These are phyloP conservation scores for Salmacisia buchloeana DNA, from an alignment of 1,284 basidiomycete species.

Conservation along the genomic window DNA sequence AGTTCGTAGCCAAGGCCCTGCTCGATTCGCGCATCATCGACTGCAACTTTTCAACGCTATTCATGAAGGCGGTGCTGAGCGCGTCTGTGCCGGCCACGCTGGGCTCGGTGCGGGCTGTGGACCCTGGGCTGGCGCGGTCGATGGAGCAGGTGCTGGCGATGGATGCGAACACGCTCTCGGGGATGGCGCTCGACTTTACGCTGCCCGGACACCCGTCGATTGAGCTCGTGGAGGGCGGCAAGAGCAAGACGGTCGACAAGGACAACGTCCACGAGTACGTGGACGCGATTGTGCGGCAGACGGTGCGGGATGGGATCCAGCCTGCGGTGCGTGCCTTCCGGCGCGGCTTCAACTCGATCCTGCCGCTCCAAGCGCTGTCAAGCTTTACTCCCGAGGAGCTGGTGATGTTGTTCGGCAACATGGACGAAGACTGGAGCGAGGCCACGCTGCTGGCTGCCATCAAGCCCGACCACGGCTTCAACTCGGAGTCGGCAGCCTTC, in stretches of 20 bases:
- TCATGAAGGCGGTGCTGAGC: constrained; percentile 79
- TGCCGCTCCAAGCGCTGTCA: constrained; percentile 80
- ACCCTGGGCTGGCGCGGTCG: constrained; percentile 76
- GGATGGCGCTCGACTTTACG: constrained; percentile 89
- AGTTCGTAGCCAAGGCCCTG: constrained; percentile 96
- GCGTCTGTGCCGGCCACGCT: constrained; percentile 76
- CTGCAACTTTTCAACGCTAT: constrained; percentile 83
- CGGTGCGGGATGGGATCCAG: constrained; percentile 43
- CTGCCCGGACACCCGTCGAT: constrained; percentile 84
- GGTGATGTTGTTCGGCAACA: constrained; percentile 85
- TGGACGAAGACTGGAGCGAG: constrained; percentile 63
- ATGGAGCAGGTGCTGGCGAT: constrained; percentile 68
- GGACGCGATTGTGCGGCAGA: constrained; percentile 55
- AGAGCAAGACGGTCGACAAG: constrained; percentile 70
- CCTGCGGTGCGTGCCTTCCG: constrained; percentile 49
- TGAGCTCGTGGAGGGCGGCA: constrained; percentile 78
- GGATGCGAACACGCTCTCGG: constrained; percentile 63
- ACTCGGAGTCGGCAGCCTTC: constrained; percentile 83
- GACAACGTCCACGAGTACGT: constrained; percentile 87
- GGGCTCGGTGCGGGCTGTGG: constrained; percentile 67
- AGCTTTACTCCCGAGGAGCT: constrained; percentile 92
- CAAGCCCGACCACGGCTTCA: constrained; percentile 98
- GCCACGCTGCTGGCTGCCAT: constrained; percentile 78
- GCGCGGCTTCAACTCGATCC: constrained; percentile 63
- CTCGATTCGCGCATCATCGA: constrained; percentile 97